Conservation (phyloP, 345 rosid genomes). For the Linum lewisii region DNA sequence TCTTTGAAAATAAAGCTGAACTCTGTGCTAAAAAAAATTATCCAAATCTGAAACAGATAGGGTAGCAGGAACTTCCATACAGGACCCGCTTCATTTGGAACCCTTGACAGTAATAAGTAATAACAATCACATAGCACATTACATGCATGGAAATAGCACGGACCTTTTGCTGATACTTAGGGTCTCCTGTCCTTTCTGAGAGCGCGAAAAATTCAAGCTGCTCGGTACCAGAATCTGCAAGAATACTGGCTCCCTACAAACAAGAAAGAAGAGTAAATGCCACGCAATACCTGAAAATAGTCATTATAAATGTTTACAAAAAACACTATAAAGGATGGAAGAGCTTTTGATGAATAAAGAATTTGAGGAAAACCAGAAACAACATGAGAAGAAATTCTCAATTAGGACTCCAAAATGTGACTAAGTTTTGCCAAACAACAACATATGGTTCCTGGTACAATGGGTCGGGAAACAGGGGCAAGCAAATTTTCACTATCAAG, state of each 20-base stretch:
- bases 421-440: not conserved
- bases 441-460: not conserved
- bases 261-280: constrained; percentile 1
- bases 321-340: not conserved
- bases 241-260: constrained; percentile 75
- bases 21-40: not conserved
- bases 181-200: constrained; percentile 93
- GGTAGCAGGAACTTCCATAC: not conserved
- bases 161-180: constrained; percentile 88
- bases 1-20: not conserved
- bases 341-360: not conserved
- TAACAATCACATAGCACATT: not conserved
- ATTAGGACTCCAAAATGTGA: not conserved
- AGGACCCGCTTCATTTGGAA: not conserved
- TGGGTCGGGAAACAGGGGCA: not conserved
- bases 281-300: not conserved
- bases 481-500: not conserved
- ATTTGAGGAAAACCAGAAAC: not conserved
- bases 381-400: not conserved
- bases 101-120: not conserved
- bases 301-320: not conserved
- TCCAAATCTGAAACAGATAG: not conserved
- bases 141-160: not conserved
- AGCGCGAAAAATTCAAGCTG: constrained; percentile 96
- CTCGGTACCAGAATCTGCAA: constrained; percentile 97